These are phyloP conservation scores for Tolypocladium endophyticum DNA, from an alignment of 2,329 filamentous ascomycete genomes.

Conservation along the genomic window DNA sequence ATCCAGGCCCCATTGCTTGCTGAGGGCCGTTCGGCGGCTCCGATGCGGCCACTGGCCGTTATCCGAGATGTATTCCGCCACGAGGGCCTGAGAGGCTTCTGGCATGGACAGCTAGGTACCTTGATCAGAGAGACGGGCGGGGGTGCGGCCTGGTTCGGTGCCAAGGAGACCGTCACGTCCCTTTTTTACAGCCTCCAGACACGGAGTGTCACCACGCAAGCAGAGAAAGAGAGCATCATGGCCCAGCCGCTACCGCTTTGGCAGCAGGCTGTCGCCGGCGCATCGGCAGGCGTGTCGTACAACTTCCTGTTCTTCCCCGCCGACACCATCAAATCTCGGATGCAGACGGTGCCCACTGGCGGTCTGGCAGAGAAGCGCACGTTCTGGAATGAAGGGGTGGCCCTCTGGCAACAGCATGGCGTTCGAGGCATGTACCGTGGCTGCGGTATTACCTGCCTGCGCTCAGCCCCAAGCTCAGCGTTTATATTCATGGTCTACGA, in stretches of 20 bases:
- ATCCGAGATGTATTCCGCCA: slow-evolving; percentile 72
- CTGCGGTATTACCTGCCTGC: slow-evolving; percentile 82
- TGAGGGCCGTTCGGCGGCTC: slow-evolving; percentile 29
- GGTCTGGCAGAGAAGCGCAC: slow-evolving; percentile 44
- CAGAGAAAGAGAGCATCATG: slow-evolving; percentile 28
- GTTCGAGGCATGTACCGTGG: slow-evolving; percentile 82
- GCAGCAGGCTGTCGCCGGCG: slow-evolving; percentile 82
- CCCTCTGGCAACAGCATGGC: slow-evolving; percentile 75
- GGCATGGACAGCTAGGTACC: slow-evolving; percentile 90
- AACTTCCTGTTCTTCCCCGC: slow-evolving; percentile 97
- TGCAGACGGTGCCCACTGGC: slow-evolving; percentile 76
- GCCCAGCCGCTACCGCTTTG: slow-evolving; percentile 59
- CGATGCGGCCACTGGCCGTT: slow-evolving; percentile 56
- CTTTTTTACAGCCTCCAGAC: slow-evolving; percentile 54
- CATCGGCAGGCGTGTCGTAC: slow-evolving; percentile 82
- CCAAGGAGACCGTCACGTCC: slow-evolving; percentile 69
- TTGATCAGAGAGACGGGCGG: slow-evolving; percentile 90
- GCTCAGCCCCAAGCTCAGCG: slow-evolving; percentile 89
- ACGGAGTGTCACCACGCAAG: slow-evolving; percentile 24
- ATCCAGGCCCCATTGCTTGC: slow-evolving; percentile 65
- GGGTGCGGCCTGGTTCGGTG: slow-evolving; percentile 89
- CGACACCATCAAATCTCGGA: slow-evolving; percentile 92
- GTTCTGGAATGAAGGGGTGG: slow-evolving; percentile 61
- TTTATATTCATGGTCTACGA: slow-evolving; percentile 97
- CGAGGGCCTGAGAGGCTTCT: slow-evolving; percentile 78